A percentile compares a stretch with the other conserved stretches of the same genome.
phyloP scores from a whole-genome alignment of 208 protist species.

The Endotrypanum monterogeii region DNA sequence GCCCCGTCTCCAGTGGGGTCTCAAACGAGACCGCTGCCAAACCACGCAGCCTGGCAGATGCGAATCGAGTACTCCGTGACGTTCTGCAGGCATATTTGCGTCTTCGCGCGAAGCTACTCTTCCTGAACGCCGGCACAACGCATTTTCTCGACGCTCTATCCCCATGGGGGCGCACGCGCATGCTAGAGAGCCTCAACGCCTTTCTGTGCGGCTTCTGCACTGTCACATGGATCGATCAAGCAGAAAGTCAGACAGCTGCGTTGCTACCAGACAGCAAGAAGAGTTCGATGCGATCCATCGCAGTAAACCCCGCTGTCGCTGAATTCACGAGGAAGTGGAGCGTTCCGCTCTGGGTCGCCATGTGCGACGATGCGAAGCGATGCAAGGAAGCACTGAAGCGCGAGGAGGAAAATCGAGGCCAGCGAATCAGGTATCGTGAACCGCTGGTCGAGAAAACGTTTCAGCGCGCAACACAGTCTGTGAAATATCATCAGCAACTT shows the following conservation, averaged over 20 bases:
- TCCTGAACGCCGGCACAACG: slow-evolving; percentile 47
- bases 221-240: not conserved
- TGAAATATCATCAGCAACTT: not conserved
- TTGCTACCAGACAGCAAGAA: not conserved
- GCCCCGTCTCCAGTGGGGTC: not conserved
- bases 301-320: slow-evolving; percentile 23
- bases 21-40: not conserved
- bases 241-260: not conserved
- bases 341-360: slow-evolving; percentile 59
- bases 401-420: not conserved
- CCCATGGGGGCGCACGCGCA: slow-evolving; percentile 34
- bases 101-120: slow-evolving; percentile 48
- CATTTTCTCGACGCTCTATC: slow-evolving; percentile 55
- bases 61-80: slow-evolving; percentile 50
- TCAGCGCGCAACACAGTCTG: not conserved
- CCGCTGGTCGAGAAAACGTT: not conserved
- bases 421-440: not conserved
- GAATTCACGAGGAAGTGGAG: slow-evolving; percentile 60
- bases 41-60: slow-evolving; percentile 30
- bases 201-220: slow-evolving; percentile 40
- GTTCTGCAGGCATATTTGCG: slow-evolving; percentile 51
- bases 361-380: slow-evolving; percentile 44
- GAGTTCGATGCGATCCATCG: slow-evolving; percentile 13
- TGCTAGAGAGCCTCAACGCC: slow-evolving; percentile 36
- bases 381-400: slow-evolving; percentile 15